phyloP scores from a whole-genome alignment of 2,329 filamentous ascomycete species.

The Cercospora citrullina region DNA sequence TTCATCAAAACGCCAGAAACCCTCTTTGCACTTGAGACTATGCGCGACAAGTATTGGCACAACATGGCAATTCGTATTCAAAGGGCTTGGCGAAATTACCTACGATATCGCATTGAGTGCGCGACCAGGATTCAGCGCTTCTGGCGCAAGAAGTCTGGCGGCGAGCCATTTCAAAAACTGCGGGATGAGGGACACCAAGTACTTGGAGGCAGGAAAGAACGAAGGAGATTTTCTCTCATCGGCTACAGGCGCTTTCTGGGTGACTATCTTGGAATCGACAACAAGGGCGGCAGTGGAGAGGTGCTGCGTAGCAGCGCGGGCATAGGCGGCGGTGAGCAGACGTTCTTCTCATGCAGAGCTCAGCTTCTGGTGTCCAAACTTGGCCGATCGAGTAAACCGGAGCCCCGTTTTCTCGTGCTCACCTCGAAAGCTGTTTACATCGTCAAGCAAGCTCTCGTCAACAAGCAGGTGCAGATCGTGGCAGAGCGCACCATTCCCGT shows the following conservation, averaged over 20 bases:
- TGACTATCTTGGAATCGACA: slow-evolving; percentile 89
- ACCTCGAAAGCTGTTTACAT: slow-evolving; percentile 83
- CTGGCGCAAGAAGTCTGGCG: slow-evolving; percentile 90
- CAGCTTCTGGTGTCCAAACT: slow-evolving; percentile 93
- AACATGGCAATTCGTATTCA: slow-evolving; percentile 99
- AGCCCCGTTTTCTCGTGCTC: slow-evolving; percentile 79
- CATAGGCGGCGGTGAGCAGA: slow-evolving; percentile 67
- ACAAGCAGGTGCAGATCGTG: slow-evolving; percentile 76
- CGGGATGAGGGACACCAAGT: slow-evolving; percentile 84
- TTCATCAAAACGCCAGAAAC: slow-evolving; percentile 99
- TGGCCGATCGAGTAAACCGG: slow-evolving; percentile 90
- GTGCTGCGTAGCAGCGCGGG: slow-evolving; percentile 74
- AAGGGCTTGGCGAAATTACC: slow-evolving; percentile 93
- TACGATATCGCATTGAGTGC: slow-evolving; percentile 87
- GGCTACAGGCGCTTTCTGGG: slow-evolving; percentile 91
- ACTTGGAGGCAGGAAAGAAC: slow-evolving; percentile 82
- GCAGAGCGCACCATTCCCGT: slow-evolving; percentile 80
- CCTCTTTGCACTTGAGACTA: slow-evolving; percentile 91
- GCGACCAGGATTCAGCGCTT: slow-evolving; percentile 92
- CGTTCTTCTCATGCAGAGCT: slow-evolving; percentile 86
- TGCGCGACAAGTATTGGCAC: slow-evolving; percentile 98
- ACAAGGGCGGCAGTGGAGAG: slow-evolving; percentile 74
- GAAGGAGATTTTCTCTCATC: slow-evolving; percentile 83
- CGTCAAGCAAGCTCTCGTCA: slow-evolving; percentile 78
- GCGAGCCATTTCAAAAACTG: slow-evolving; percentile 83